phyloP scores from a whole-genome alignment of 805 yeast species.

The Yarrowia sp. region DNA sequence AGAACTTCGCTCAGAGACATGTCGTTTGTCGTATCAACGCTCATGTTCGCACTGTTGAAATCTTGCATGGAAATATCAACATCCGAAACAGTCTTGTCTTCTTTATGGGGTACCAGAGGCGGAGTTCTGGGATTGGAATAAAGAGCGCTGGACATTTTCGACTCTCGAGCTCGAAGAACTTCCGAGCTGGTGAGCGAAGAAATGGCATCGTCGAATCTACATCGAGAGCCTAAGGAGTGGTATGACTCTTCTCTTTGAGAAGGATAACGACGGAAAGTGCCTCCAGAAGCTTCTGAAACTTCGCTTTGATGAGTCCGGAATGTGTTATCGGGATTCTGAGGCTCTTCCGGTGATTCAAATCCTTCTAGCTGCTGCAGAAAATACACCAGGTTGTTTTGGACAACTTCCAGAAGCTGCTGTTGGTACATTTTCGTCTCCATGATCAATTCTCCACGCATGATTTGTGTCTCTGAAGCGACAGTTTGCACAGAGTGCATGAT shows the following conservation, averaged over 20 bases:
- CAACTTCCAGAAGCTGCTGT: neutral
- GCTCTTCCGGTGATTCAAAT: neutral
- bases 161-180: neutral
- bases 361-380: neutral
- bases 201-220: neutral
- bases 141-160: neutral
- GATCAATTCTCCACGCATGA: neutral
- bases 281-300: neutral
- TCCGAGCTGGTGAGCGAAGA: neutral
- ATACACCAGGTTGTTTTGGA: neutral
- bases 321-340: neutral
- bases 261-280: neutral
- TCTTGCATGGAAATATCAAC: conserved; percentile 4
- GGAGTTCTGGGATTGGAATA: neutral
- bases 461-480: conserved; percentile 28
- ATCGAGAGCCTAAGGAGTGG: neutral
- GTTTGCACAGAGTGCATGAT: neutral
- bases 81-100: neutral
- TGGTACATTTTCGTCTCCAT: conserved; percentile 19
- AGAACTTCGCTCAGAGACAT: neutral
- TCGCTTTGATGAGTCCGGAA: neutral
- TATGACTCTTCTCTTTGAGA: neutral
- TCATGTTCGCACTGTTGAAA: neutral
- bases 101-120: neutral
- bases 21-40: no score